phyloP scores from a whole-genome alignment of 129 eudicot species.

The Saposhnikovia divaricata region DNA sequence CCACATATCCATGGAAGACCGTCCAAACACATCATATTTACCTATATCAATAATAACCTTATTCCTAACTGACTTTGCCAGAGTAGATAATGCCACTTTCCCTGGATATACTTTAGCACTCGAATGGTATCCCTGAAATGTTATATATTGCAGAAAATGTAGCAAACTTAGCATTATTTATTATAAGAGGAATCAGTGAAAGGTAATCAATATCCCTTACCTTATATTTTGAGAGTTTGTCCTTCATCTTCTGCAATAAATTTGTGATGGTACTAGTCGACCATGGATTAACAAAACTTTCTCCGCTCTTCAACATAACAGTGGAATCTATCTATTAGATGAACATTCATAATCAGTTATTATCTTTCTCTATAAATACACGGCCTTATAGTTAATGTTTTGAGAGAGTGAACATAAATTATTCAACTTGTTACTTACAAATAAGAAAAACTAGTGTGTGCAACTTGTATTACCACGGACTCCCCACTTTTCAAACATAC shows the following conservation, averaged over 20 bases:
- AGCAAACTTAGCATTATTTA: background rate
- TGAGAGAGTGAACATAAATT: background rate
- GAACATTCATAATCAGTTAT: constrained; percentile 12
- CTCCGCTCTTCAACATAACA: constrained; percentile 22
- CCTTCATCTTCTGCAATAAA: too few species aligned
- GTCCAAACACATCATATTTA: constrained; percentile 16
- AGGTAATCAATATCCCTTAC: too few species aligned
- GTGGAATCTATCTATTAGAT: constrained; percentile 27
- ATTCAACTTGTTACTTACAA: background rate
- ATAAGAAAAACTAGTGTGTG: background rate
- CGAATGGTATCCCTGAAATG: constrained; percentile 62
- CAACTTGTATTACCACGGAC: background rate
- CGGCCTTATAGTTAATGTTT: background rate
- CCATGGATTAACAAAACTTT: background rate
- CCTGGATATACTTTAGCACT: constrained; percentile 60
- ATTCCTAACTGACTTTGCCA: constrained; percentile 63
- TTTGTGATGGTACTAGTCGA: too few species aligned
- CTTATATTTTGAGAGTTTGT: too few species aligned
- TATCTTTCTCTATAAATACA: background rate
- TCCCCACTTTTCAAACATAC: background rate
- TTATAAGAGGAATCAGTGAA: too few species aligned
- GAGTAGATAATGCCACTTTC: constrained; percentile 50
- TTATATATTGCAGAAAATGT: background rate
- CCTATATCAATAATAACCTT: constrained; percentile 79
- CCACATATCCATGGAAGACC: background rate